Percentiles rank a stretch among this genome's conserved stretches.
Conservation (phyloP, 768 basidiomycete genomes). For the Candolleomyces efflorescens region DNA sequence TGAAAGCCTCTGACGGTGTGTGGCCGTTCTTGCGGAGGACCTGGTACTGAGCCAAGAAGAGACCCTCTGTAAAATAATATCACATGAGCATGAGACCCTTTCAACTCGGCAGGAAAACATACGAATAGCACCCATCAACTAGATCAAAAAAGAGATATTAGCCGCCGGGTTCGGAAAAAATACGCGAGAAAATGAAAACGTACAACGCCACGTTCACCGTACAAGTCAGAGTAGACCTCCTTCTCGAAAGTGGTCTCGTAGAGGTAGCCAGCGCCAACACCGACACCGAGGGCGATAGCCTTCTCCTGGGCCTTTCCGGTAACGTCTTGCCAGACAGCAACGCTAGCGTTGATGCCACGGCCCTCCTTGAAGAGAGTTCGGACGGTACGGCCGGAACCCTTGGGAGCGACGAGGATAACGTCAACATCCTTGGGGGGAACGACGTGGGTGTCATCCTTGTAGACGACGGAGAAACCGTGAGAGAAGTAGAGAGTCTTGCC, state of each 20-base stretch:
- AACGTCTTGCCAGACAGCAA: conserved; percentile 97
- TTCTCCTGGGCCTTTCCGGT: conserved; percentile 98
- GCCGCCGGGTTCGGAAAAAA: neutral
- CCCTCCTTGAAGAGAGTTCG: conserved; percentile 99
- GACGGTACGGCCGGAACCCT: conserved; percentile 98
- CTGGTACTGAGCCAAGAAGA: conserved; percentile 99
- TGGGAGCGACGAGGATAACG: conserved; percentile 98
- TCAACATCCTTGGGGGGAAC: conserved; percentile 91
- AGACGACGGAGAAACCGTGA: conserved; percentile 98
- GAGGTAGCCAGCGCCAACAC: conserved; percentile 93
- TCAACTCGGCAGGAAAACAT: conserved; percentile 25
- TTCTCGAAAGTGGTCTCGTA: conserved; percentile 99
- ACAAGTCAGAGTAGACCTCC: conserved; percentile 99
- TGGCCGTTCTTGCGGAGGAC: conserved; percentile 96
- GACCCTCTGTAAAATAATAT: conserved; percentile 61
- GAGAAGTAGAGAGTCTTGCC: conserved; percentile 99
- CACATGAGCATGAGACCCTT: conserved; percentile 3
- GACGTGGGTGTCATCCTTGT: conserved; percentile 95
- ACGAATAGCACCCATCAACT: conserved; percentile 93
- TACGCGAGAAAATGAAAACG: conserved; percentile 42
- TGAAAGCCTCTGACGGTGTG: conserved; percentile 97
- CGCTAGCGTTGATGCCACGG: conserved; percentile 92
- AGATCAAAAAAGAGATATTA: conserved; percentile 37
- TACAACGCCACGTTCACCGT: conserved; percentile 97
- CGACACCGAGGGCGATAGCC: conserved; percentile 92